These are phyloP conservation scores for Botrytis fragariae DNA, from an alignment of 2,329 filamentous ascomycete species.

Conservation along the genomic window DNA sequence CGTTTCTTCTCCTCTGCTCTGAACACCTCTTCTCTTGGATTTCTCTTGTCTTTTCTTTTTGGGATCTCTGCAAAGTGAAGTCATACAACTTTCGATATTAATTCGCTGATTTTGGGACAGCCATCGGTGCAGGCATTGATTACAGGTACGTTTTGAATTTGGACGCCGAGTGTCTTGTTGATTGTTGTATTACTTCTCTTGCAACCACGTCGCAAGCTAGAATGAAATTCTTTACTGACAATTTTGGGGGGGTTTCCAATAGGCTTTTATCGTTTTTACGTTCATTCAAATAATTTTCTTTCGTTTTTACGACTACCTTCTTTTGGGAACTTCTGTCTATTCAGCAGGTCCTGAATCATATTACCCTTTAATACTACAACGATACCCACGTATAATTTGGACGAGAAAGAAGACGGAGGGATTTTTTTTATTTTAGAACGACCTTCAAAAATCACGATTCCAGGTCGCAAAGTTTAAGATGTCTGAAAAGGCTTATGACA, in stretches of 20 bases:
- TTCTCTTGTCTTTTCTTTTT: neutral
- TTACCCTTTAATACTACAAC: slow-evolving; percentile 29
- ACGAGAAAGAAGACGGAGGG: slow-evolving; percentile 21
- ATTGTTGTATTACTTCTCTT: slow-evolving; percentile 22
- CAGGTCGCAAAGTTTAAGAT: slow-evolving; percentile 30
- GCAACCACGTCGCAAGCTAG: neutral
- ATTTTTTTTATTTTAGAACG: slow-evolving; percentile 12
- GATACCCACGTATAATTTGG: slow-evolving; percentile 26
- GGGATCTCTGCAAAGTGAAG: neutral
- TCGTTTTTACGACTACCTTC: slow-evolving; percentile 21
- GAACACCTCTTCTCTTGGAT: neutral
- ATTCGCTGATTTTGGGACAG: slow-evolving; percentile 31
- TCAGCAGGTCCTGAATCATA: slow-evolving; percentile 41
- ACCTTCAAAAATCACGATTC: slow-evolving; percentile 30
- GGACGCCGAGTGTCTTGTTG: slow-evolving; percentile 22
- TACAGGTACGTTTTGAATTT: slow-evolving; percentile 31
- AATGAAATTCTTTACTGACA: neutral
- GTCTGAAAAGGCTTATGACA: slow-evolving; percentile 31
- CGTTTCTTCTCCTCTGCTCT: slow-evolving; percentile 21
- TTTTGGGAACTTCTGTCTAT: slow-evolving; percentile 34
- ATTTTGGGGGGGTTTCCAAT: neutral
- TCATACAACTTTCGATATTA: slow-evolving; percentile 29
- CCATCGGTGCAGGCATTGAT: slow-evolving; percentile 40
- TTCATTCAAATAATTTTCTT: slow-evolving; percentile 14
- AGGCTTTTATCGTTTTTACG: slow-evolving; percentile 15